Percentiles rank a stretch among this genome's conserved stretches.
Conservation (phyloP, 2,329 filamentous ascomycete species). For the Fusarium anguioides region DNA sequence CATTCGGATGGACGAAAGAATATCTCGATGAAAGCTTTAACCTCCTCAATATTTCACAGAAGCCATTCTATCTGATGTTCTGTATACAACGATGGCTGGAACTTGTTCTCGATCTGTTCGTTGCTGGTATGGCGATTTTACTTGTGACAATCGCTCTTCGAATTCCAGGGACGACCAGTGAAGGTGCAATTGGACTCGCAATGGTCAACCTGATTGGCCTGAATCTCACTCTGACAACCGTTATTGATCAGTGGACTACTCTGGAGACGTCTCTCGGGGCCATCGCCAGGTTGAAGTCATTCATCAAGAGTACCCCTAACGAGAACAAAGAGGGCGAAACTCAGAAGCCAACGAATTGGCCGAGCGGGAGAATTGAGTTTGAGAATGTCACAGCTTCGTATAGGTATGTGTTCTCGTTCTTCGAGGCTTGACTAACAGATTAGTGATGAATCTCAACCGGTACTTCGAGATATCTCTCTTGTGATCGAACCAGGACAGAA, state of each 20-base stretch:
- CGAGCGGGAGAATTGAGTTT: conserved; percentile 45
- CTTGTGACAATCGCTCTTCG: conserved; percentile 58
- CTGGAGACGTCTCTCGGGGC: conserved; percentile 53
- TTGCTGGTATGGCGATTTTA: conserved; percentile 58
- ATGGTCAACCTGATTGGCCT: conserved; percentile 46
- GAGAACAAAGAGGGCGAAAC: conserved; percentile 41
- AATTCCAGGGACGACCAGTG: conserved; percentile 35
- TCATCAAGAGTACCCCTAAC: conserved; percentile 41
- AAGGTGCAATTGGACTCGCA: conserved; percentile 48
- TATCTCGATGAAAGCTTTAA: conserved; percentile 50
- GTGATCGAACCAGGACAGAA: conserved; percentile 54
- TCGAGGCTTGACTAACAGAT: neutral
- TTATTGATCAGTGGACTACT: conserved; percentile 52
- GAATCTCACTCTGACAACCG: conserved; percentile 46
- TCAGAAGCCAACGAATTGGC: conserved; percentile 42
- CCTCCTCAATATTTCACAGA: conserved; percentile 57
- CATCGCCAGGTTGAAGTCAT: conserved; percentile 50
- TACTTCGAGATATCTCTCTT: conserved; percentile 35
- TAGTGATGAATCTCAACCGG: conserved; percentile 28
- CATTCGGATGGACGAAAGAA: conserved; percentile 59
- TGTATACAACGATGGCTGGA: conserved; percentile 62
- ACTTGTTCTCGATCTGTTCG: conserved; percentile 60
- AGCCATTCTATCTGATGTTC: conserved; percentile 62
- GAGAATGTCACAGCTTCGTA: conserved; percentile 45
- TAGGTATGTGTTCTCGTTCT: conserved; percentile 9